Evolutionary conservation across 352 stramenopile species (phyloP).

Genomic region (Globisporangium lucens): DNA sequence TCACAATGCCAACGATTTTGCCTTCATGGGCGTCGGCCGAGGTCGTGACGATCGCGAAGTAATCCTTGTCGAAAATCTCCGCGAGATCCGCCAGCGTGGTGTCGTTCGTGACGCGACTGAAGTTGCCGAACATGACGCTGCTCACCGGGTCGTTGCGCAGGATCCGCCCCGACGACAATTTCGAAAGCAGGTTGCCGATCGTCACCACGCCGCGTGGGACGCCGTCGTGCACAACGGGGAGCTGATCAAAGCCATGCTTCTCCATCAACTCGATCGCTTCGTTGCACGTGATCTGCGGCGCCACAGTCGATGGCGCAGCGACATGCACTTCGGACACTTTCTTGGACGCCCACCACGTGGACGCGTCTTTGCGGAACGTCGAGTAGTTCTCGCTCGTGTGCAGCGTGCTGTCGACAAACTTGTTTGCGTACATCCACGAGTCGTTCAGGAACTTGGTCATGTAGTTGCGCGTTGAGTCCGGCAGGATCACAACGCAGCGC

Average conservation of each 20-base stretch:
- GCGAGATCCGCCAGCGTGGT: constrained; percentile 91
- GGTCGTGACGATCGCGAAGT: constrained; percentile 94
- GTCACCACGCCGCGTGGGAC: constrained; percentile 90
- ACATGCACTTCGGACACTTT: constrained; percentile 87
- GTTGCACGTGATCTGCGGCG: constrained; percentile 87
- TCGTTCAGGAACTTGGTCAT: constrained; percentile 98
- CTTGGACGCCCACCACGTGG: constrained; percentile 95
- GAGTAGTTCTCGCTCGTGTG: constrained; percentile 32
- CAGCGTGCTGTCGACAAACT: constrained; percentile 73
- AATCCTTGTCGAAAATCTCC: constrained; percentile 94
- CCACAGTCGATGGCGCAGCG: constrained; percentile 91
- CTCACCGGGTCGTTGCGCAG: constrained; percentile 82
- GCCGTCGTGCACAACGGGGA: constrained; percentile 74
- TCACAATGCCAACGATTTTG: constrained; percentile 95
- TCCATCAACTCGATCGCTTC: constrained; percentile 94
- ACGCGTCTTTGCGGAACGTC: constrained; percentile 17
- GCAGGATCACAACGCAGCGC: constrained; percentile 93
- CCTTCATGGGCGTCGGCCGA: constrained; percentile 51
- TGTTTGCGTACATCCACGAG: constrained; percentile 92
- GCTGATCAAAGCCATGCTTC: constrained; percentile 87
- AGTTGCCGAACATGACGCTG: constrained; percentile 96
- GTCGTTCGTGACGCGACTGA: constrained; percentile 91
- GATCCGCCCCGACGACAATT: constrained; percentile 89
- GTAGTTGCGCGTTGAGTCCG: constrained; percentile 97
- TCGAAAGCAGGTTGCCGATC: constrained; percentile 93